These are phyloP conservation scores for Penicillium goetzii DNA, from an alignment of 495 filamentous ascomycete genomes.

Conservation along the genomic window DNA sequence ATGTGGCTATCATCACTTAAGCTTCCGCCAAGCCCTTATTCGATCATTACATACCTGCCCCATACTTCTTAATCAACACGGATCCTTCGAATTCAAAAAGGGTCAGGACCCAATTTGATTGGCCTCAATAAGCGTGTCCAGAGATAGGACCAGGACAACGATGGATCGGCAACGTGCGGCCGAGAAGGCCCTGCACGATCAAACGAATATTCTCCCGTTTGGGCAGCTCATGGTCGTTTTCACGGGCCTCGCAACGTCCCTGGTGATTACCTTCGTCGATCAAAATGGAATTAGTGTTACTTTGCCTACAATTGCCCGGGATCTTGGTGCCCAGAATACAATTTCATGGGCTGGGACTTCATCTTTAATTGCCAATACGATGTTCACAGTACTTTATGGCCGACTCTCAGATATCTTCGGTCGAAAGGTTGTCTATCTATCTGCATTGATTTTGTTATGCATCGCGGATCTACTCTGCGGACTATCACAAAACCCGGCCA, in stretches of 20 bases:
- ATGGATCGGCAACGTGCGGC: slow-evolving; percentile 49
- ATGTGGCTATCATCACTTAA: neutral
- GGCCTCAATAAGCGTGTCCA: neutral
- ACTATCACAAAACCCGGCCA: slow-evolving; percentile 50
- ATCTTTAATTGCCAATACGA: slow-evolving; percentile 72
- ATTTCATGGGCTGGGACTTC: slow-evolving; percentile 82
- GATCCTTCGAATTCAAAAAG: neutral
- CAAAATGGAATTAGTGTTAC: slow-evolving; percentile 66
- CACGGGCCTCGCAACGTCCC: slow-evolving; percentile 52
- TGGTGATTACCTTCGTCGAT: slow-evolving; percentile 64
- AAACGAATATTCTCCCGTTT: slow-evolving; percentile 63
- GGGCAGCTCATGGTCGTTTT: slow-evolving; percentile 62
- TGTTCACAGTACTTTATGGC: slow-evolving; percentile 66
- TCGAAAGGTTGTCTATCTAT: slow-evolving; percentile 55
- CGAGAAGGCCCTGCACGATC: slow-evolving; percentile 51
- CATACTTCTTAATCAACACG: neutral
- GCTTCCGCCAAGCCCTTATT: neutral
- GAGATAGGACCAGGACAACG: neutral
- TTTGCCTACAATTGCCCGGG: slow-evolving; percentile 61
- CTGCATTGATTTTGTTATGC: slow-evolving; percentile 51
- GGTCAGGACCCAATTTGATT: neutral
- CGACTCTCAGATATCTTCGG: slow-evolving; percentile 63
- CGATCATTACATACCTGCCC: neutral
- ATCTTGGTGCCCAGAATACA: slow-evolving; percentile 58
- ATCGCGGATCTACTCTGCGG: slow-evolving; percentile 59